A percentile compares a stretch with the other conserved stretches of the same genome.
These are phyloP conservation scores for Pseudogymnoascus sp. DNA, from an alignment of 2,329 filamentous ascomycete species.

Conservation along the genomic window DNA sequence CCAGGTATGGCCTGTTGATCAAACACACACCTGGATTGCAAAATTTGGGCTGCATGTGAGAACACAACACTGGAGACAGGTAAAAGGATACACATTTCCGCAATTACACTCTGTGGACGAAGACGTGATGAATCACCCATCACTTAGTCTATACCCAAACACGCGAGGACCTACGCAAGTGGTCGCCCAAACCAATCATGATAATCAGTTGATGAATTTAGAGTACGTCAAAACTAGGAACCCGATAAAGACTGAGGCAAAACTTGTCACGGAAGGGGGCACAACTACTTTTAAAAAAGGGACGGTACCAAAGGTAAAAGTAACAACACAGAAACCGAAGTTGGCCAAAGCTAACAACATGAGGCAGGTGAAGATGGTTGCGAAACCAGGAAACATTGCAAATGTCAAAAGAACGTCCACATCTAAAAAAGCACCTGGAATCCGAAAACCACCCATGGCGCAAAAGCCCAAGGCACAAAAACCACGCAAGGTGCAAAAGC, in stretches of 20 bases:
- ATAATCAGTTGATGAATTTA: neutral
- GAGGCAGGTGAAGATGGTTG: neutral
- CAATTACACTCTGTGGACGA: neutral
- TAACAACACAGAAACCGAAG: neutral
- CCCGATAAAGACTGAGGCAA: neutral
- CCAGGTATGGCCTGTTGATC: conserved; percentile 22
- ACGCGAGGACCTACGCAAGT: neutral
- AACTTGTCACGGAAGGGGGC: neutral
- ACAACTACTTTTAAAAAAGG: neutral
- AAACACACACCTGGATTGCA: conserved; percentile 16
- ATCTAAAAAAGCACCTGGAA: neutral
- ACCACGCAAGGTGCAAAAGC: neutral
- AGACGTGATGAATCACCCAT: neutral
- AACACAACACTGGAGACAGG: neutral
- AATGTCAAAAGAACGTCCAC: neutral
- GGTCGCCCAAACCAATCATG: neutral
- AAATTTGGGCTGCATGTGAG: conserved; percentile 12
- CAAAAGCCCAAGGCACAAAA: neutral
- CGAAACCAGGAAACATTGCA: neutral
- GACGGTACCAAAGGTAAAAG: neutral
- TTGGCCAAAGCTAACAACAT: neutral
- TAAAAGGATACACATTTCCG: neutral
- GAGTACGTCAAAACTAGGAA: neutral
- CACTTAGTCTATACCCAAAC: neutral
- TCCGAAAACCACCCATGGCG: neutral